phyloP scores from a whole-genome alignment of 306 rosid genomes.

The Rubus parviflorus region DNA sequence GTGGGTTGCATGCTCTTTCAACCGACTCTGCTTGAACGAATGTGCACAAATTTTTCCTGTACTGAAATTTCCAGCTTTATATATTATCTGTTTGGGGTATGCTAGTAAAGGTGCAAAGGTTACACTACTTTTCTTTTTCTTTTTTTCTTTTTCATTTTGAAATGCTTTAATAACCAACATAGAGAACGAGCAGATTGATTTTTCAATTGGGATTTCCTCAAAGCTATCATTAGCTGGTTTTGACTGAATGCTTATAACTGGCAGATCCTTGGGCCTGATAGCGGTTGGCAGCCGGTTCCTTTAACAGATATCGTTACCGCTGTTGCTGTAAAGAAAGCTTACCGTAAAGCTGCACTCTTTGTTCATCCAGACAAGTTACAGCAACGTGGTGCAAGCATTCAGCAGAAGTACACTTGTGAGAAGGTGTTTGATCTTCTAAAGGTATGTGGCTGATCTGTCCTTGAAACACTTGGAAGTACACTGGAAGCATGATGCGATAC shows the following conservation, averaged over 20 bases:
- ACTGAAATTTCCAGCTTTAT: too few relatives aligned
- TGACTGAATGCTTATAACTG: conserved; percentile 19
- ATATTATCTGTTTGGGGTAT: too few relatives aligned
- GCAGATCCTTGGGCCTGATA: conserved; percentile 86
- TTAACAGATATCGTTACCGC: conserved; percentile 61
- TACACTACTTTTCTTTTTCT: not conserved
- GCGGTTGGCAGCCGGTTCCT: conserved; percentile 93
- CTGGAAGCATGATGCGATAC: not conserved
- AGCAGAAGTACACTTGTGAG: conserved; percentile 85
- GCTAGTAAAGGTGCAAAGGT: too few relatives aligned
- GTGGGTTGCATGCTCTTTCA: not conserved
- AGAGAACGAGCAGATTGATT: not conserved
- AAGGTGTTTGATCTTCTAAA: conserved; percentile 96
- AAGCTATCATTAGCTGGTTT: not conserved
- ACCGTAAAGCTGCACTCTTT: conserved; percentile 83
- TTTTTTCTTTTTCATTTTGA: not conserved
- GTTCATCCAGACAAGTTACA: conserved; percentile 97
- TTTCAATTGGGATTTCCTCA: not conserved
- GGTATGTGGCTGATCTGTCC: conserved; percentile 46
- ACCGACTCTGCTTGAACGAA: too few relatives aligned
- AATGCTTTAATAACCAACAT: not conserved
- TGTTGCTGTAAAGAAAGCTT: conserved; percentile 75
- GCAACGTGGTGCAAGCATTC: conserved; percentile 93
- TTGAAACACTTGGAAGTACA: not conserved
- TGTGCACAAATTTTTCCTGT: too few relatives aligned